These are phyloP conservation scores for Kurtzmaniella fragi DNA, from an alignment of 805 yeast species.

Conservation along the genomic window DNA sequence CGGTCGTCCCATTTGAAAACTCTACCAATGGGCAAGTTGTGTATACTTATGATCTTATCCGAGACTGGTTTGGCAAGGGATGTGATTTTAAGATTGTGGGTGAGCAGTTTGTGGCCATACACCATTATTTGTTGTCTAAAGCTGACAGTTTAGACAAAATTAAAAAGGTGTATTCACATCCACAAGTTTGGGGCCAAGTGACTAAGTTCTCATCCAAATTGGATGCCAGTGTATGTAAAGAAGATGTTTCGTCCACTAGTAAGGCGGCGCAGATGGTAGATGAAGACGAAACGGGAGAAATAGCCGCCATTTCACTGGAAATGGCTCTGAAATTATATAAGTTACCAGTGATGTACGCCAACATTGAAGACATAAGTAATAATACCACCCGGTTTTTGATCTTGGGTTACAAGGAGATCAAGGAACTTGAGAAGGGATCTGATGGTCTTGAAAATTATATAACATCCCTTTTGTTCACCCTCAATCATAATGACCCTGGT, in stretches of 20 bases:
- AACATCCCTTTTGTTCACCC: constrained; percentile 60
- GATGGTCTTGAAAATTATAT: constrained; percentile 21
- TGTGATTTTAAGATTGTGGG: constrained; percentile 52
- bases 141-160: constrained; percentile 43
- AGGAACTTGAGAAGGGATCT: constrained; percentile 1
- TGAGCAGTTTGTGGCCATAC: constrained; percentile 78
- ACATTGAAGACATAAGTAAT: constrained; percentile 65
- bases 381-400: constrained; percentile 87
- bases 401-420: constrained; percentile 35
- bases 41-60: constrained; percentile 72
- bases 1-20: constrained; percentile 88
- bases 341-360: constrained; percentile 47
- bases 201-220: constrained; percentile 44
- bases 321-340: constrained; percentile 60
- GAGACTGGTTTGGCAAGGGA: constrained; percentile 49
- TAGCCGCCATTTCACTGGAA: constrained; percentile 70
- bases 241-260: constrained; percentile 68
- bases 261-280: constrained; percentile 70
- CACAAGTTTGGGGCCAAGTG: constrained; percentile 98
- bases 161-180: constrained; percentile 74
- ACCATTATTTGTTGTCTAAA: constrained; percentile 63
- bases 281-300: constrained; percentile 27
- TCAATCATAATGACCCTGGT: constrained; percentile 64
- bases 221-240: constrained; percentile 21
- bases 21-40: constrained; percentile 94